Evolutionary conservation across 768 basidiomycete genomes (phyloP), one percentile per base, ranked within the genome.

Genomic region (Suillus discolor): DNA sequence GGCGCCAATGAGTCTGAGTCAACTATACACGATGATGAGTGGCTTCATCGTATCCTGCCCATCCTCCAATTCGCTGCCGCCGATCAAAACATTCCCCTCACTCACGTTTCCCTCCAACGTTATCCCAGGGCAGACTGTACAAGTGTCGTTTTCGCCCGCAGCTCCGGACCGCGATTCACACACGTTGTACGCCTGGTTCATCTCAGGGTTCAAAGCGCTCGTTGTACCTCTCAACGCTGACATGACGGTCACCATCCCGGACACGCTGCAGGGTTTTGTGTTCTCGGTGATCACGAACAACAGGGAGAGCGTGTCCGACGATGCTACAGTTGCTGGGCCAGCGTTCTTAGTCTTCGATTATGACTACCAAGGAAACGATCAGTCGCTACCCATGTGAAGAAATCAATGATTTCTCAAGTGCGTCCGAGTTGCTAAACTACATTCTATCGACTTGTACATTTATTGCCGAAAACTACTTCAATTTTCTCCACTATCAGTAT

Each of bases 301-400:
- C 69, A 77, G 76, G 66, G 66, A 76, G 23, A 72, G 73, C 18
- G 76, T 82, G 28, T 73, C 73, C 38, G 85, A 87, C 64, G 78
- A 79, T 38, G 84, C 76, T 65, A 85, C 82, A 34, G 74, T 90
- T 44, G 88, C 87, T 44, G 89, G 89, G 3, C 86, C 86, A 11
- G 78, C 82, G 20, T 78, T 88, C 69, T 68, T 84, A 36, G 71
- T 71, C 49, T 82, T 85, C 71, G 71, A 73, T 36, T 83, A 74
- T 61, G 75, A 77, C 25, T 42, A 60, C 12, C 42, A 42, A 42
- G 39, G 39, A 60, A 60, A 60, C 41, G 23, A 23, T 7, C 59
- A 60, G 41, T 42, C 41, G 18, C 41, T 60, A 44, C 59, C 41
- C 11, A 60, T 60, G 59, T 59, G 18, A 59, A 23, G 23, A 7